Conservation (phyloP, 495 filamentous ascomycete genomes). For the Delitschia confertaspora region DNA sequence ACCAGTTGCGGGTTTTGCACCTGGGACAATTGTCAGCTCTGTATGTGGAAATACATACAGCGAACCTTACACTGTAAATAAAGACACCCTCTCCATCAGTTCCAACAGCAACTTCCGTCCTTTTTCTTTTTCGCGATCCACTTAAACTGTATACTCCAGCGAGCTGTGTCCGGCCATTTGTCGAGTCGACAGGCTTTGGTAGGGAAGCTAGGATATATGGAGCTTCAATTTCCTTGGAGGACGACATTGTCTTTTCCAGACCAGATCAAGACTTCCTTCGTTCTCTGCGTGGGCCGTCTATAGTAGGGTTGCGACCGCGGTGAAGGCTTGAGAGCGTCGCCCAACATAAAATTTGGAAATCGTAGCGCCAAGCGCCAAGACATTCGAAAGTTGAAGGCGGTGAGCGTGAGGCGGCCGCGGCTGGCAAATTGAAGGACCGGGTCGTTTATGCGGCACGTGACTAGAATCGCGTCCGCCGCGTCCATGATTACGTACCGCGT, state of each 20-base stretch:
- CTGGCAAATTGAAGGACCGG: not conserved
- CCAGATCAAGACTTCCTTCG: not conserved
- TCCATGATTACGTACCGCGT: not conserved
- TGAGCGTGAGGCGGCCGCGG: not conserved
- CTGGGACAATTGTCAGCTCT: conserved; percentile 37
- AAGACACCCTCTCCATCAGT: conserved; percentile 88
- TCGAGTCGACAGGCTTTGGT: conserved; percentile 26
- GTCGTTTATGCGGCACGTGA: not conserved
- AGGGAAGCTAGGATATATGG: conserved; percentile 34
- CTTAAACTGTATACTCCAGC: conserved; percentile 54
- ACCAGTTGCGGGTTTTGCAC: conserved; percentile 69
- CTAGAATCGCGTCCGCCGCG: not conserved
- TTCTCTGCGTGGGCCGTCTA: conserved; percentile 23
- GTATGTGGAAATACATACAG: not conserved
- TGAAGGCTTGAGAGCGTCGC: too few relatives aligned
- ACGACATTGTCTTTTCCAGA: conserved; percentile 27
- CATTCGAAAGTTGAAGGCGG: too few relatives aligned
- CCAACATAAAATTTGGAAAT: too few relatives aligned
- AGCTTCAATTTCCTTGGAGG: conserved; percentile 25
- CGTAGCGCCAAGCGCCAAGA: too few relatives aligned
- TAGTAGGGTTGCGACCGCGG: not conserved
- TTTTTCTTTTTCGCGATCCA: conserved; percentile 72
- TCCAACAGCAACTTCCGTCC: conserved; percentile 73
- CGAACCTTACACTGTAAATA: conserved; percentile 71
- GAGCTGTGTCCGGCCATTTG: conserved; percentile 27